A percentile compares a stretch with the other conserved stretches of the same genome.
Evolutionary conservation across 371 early-diverging fungal species (phyloP).

Genomic region (Mucor irregularis): DNA sequence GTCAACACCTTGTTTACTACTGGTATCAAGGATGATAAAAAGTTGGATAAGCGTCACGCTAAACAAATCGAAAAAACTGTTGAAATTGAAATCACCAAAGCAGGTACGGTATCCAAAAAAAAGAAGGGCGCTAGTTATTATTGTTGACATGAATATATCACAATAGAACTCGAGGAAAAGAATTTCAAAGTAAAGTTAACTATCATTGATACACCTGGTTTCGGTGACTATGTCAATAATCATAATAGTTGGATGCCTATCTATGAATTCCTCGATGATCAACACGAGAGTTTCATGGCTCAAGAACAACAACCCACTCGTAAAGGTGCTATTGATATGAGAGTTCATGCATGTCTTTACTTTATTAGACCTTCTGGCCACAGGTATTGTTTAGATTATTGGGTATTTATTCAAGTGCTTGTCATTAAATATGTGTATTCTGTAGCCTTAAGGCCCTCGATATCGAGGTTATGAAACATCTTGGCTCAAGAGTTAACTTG

Average conservation of each 20-base stretch:
- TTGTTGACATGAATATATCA: background rate
- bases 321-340: conserved; percentile 58
- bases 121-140: background rate
- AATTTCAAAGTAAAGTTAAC: conserved; percentile 86
- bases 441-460: conserved; percentile 85
- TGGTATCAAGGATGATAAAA: conserved; percentile 60
- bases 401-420: background rate
- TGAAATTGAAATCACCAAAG: conserved; percentile 70
- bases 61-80: conserved; percentile 67
- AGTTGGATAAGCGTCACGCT: conserved; percentile 41
- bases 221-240: conserved; percentile 83
- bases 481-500: conserved; percentile 82
- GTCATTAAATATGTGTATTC: no score
- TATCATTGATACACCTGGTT: conserved; percentile 88
- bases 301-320: conserved; percentile 58
- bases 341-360: conserved; percentile 90
- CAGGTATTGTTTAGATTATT: conserved; percentile 41
- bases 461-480: conserved; percentile 86
- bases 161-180: conserved; percentile 33
- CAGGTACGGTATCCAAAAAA: conserved; percentile 42
- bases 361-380: conserved; percentile 89
- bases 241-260: conserved; percentile 69
- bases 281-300: conserved; percentile 88
- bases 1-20: conserved; percentile 81
- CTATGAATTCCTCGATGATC: conserved; percentile 85